Percentiles rank a stretch among this genome's conserved stretches.
Conservation (phyloP, 2,329 filamentous ascomycete genomes). For the Xylariaceae sp. region DNA sequence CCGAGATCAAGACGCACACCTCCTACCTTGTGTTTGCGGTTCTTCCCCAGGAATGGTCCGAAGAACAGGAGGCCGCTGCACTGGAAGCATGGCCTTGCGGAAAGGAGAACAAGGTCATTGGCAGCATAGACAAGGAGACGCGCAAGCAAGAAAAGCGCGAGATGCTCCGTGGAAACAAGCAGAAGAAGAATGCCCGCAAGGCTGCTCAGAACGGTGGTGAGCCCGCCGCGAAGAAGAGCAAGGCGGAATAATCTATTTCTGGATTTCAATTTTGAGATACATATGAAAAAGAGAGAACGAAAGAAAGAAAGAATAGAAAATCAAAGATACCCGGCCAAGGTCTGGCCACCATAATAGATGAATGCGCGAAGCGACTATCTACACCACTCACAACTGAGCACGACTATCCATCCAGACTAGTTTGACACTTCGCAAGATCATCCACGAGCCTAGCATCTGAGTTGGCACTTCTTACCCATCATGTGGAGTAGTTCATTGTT, state of each 20-base stretch:
- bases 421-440: background rate
- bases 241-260: constrained; percentile 8
- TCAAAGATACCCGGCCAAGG: constrained; percentile 8
- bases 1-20: constrained; percentile 91
- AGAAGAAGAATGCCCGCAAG: constrained; percentile 33
- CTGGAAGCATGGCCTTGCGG: constrained; percentile 59
- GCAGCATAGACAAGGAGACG: constrained; percentile 47
- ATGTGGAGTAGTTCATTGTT: too few species aligned
- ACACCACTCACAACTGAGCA: background rate
- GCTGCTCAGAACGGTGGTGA: constrained; percentile 14
- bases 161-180: constrained; percentile 43
- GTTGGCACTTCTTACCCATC: too few species aligned
- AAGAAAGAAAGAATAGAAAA: constrained; percentile 7
- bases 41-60: constrained; percentile 79
- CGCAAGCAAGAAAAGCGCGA: constrained; percentile 55
- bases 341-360: background rate
- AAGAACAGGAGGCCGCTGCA: constrained; percentile 69
- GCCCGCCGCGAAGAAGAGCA: constrained; percentile 24
- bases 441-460: too few species aligned
- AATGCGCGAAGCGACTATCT: background rate
- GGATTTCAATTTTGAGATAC: background rate
- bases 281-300: background rate
- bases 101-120: constrained; percentile 48
- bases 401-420: background rate
- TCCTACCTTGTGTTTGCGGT: constrained; percentile 95